These are phyloP conservation scores for Groenewaldozyma sp. DNA, from an alignment of 1,139 yeast species.

Conservation along the genomic window DNA sequence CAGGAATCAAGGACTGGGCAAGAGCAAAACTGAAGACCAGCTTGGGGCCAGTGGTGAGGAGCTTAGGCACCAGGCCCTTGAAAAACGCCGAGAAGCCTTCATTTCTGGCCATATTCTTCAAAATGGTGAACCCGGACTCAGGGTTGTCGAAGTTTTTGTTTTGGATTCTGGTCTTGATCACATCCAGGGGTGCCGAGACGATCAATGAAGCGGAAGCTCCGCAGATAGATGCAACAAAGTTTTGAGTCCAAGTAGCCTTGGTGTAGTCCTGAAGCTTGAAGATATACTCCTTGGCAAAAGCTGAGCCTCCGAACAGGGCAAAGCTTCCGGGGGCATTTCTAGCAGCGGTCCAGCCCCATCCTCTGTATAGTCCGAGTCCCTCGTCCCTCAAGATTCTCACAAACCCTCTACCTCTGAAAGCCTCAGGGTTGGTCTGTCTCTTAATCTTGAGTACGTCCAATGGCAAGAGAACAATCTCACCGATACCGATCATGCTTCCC, in stretches of 20 bases:
- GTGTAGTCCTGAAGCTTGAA: conserved; percentile 80
- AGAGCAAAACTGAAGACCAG: conserved; percentile 92
- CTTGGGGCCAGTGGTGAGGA: conserved; percentile 96
- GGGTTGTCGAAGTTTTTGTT: conserved; percentile 93
- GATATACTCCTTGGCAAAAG: conserved; percentile 95
- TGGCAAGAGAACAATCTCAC: conserved; percentile 92
- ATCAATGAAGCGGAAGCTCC: conserved; percentile 97
- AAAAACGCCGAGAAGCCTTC: conserved; percentile 81
- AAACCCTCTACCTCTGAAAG: conserved; percentile 97
- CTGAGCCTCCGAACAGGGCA: conserved; percentile 96
- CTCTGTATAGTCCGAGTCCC: conserved; percentile 89
- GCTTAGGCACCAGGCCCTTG: conserved; percentile 94
- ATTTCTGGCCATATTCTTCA: conserved; percentile 84
- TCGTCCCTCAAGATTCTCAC: conserved; percentile 77
- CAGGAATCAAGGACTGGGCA: conserved; percentile 94
- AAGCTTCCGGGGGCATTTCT: conserved; percentile 99
- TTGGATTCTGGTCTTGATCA: conserved; percentile 96
- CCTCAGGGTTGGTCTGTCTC: conserved; percentile 98
- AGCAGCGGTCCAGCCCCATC: conserved; percentile 99
- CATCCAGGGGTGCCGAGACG: conserved; percentile 97
- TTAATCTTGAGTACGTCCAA: conserved; percentile 93
- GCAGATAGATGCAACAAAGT: conserved; percentile 89
- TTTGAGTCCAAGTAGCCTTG: conserved; percentile 89
- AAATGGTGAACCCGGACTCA: conserved; percentile 83
- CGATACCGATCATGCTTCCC: conserved; percentile 94